Base-by-base conservation (phyloP, 768 basidiomycete genomes). In the Russula sp. region DNA sequence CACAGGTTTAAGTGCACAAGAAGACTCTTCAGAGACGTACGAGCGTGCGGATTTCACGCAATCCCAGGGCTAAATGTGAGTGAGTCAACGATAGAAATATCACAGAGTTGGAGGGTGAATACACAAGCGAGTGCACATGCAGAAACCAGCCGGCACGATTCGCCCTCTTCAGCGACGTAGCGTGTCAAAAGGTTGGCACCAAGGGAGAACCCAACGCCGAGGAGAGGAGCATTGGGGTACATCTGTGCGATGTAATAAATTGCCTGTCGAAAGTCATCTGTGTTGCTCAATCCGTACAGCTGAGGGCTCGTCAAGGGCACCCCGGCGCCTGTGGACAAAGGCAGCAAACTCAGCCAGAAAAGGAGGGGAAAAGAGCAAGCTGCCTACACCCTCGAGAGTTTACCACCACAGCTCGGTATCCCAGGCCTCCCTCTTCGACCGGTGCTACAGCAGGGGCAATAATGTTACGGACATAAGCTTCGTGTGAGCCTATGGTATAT, bases 181-280 rank as follows among this genome's bases (percentile, higher is more conserved):
- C 90, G 81, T 22, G 93, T 88, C 67, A 98, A 74, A 34, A 98
- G 87, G 71, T 90, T 92, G 49, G 94, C 90, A 45, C 96, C 96
- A 41, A 98, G 83, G 5, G 93, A 96, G 77, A 96, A 98, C 5
- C 95, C 93, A 8, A 96, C 73, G 13, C 90, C 95, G 18, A 96
- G 74, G 41, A 98, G 76, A 9, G 88, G 90, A 0, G 96, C 92
- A 11, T 80, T 74, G 1, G 96, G 95, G 67, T 86, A 95, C 61
- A 73, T 71, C 42, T 81, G 73, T 2, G 84, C 78, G 59, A 98
- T 83, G 74, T 90, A 88, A 68, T 87, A 78, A 48, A 97, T 72
- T 1, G 91, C 88, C 61, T 84, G 83, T 29, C 93, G 85, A 39
- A 94, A 78, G 75, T 99, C 96, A 66, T 94, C 86, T 7, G 95